Evolutionary conservation across 1,139 yeast species (phyloP).

Genomic region (Saccharomyces hybrid): DNA sequence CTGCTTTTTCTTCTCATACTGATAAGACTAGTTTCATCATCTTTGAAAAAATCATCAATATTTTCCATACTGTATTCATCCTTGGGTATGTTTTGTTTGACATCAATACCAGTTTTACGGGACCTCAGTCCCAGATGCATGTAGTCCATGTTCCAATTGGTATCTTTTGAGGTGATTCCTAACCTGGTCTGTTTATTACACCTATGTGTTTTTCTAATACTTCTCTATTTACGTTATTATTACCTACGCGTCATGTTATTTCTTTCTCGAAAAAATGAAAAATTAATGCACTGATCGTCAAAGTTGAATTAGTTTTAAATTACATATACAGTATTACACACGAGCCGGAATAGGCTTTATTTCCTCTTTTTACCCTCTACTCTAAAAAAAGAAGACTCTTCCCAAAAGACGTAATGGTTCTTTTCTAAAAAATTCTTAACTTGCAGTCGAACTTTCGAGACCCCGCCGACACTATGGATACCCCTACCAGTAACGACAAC

Average conservation of each 20-base stretch:
- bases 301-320: not conserved
- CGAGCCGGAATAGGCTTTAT: not conserved
- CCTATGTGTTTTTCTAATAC: not conserved
- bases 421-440: conserved; percentile 36
- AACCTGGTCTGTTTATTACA: not conserved
- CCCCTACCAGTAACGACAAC: conserved; percentile 55
- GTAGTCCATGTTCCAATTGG: conserved; percentile 34
- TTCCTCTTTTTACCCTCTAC: conserved; percentile 36
- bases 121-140: conserved; percentile 48
- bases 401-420: conserved; percentile 38
- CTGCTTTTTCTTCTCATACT: conserved; percentile 14
- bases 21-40: conserved; percentile 30
- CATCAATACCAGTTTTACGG: conserved; percentile 54
- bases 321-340: not conserved
- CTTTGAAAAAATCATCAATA: conserved; percentile 65
- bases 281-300: not conserved
- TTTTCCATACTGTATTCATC: conserved; percentile 76
- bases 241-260: not conserved
- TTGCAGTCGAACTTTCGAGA: conserved; percentile 38
- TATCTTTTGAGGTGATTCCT: not conserved
- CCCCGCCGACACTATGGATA: conserved; percentile 49
- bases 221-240: not conserved
- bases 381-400: conserved; percentile 39
- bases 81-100: conserved; percentile 43
- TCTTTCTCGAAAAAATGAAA: not conserved